These are phyloP conservation scores for Ceratobasidium sp. DNA, from an alignment of 1,284 basidiomycete genomes.

Conservation along the genomic window DNA sequence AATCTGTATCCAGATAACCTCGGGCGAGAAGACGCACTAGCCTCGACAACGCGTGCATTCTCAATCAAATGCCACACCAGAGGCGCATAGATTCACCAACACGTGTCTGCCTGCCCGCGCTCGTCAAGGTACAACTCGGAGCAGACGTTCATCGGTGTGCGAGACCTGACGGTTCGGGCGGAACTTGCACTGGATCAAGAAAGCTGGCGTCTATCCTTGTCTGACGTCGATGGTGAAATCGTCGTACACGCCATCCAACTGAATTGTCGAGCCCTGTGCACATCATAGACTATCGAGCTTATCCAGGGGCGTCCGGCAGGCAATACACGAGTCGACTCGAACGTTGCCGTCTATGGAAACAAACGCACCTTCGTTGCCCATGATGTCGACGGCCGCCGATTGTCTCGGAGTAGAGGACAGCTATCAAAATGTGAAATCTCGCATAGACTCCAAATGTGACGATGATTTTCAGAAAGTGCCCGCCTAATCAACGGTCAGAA, in stretches of 20 bases:
- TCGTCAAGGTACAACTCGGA: conserved; percentile 4
- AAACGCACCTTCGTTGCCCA: too few species aligned
- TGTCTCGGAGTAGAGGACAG: too few species aligned
- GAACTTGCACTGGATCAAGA: background rate
- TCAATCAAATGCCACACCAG: background rate
- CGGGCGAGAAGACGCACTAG: background rate
- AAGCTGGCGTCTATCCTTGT: background rate
- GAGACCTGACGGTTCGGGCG: background rate
- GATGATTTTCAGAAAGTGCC: too few species aligned
- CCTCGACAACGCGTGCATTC: background rate
- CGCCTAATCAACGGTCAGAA: too few species aligned
- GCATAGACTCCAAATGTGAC: too few species aligned
- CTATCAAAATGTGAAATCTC: too few species aligned
- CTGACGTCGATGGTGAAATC: background rate
- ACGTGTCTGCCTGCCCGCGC: background rate
- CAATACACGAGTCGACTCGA: too few species aligned
- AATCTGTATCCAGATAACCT: background rate
- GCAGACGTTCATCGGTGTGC: background rate
- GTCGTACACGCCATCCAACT: background rate
- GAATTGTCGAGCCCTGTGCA: too few species aligned
- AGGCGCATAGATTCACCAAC: background rate
- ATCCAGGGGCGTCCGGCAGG: too few species aligned
- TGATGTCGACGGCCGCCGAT: too few species aligned
- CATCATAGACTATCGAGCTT: too few species aligned
- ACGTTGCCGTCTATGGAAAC: too few species aligned